Evolutionary conservation across 108 stramenopile species (phyloP).

Genomic region (Nannochloropsis granulata): DNA sequence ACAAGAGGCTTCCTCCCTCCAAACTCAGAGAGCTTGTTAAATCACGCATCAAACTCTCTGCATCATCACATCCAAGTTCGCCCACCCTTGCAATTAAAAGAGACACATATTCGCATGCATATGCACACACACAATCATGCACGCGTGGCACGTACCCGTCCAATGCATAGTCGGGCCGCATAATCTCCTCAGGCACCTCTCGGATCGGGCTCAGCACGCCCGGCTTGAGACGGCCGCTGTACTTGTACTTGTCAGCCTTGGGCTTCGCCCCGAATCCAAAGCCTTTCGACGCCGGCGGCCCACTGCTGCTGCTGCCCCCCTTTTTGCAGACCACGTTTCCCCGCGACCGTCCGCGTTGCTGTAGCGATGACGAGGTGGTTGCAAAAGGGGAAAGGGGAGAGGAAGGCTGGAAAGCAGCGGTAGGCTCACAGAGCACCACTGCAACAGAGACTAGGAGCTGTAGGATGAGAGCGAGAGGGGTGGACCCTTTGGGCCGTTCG

Average conservation of each 20-base stretch:
- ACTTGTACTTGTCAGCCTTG: neutral
- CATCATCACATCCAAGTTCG: no score
- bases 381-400: neutral
- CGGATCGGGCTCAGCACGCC: constrained; percentile 7
- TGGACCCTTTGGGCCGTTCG: no score
- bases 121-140: neutral
- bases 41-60: no score
- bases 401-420: neutral
- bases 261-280: constrained; percentile 1
- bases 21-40: no score
- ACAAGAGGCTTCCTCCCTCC: no score
- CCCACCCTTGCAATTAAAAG: no score
- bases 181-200: constrained; percentile 19
- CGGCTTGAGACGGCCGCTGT: constrained; percentile 6
- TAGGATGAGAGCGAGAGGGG: no score
- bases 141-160: neutral
- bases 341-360: neutral
- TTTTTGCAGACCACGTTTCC: neutral
- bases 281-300: constrained; percentile 2
- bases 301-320: neutral
- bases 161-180: constrained; percentile 24
- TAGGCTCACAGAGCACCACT: neutral
- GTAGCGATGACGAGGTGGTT: neutral
- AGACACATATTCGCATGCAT: neutral
- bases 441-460: neutral